Conservation (phyloP, 257 asterid species). For the Prunella vulgaris region DNA sequence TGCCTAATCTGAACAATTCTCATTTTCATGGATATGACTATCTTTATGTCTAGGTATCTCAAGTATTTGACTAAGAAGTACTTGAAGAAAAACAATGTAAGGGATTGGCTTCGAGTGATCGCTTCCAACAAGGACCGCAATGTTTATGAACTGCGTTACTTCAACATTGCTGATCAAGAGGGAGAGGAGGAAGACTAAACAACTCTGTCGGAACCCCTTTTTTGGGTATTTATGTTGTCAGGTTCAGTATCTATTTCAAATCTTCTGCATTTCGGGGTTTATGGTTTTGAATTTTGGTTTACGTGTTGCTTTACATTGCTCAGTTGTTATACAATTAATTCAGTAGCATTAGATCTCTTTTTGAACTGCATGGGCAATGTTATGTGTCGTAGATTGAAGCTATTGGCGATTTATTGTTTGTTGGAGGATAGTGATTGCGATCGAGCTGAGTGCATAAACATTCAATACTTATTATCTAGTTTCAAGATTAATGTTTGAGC, state of each 20-base stretch:
- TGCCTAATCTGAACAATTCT: background rate
- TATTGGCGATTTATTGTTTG: background rate
- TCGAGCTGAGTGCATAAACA: background rate
- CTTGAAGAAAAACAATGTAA: constrained; percentile 74
- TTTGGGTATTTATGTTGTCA: constrained; percentile 21
- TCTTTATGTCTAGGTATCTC: constrained; percentile 43
- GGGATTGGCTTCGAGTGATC: constrained; percentile 87
- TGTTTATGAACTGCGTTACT: constrained; percentile 69
- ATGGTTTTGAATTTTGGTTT: constrained; percentile 18
- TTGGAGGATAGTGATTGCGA: background rate
- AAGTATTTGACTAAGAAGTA: constrained; percentile 75
- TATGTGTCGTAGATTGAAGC: background rate
- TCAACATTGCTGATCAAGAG: constrained; percentile 82
- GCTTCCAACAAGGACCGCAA: constrained; percentile 74
- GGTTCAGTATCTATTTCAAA: background rate
- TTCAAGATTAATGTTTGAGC: no score
- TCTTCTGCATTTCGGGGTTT: constrained; percentile 5
- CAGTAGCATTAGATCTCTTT: background rate
- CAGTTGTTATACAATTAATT: background rate
- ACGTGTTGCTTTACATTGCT: constrained; percentile 7
- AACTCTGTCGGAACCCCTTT: constrained; percentile 10
- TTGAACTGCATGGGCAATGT: background rate
- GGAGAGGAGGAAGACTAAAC: constrained; percentile 57
- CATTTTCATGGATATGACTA: background rate
- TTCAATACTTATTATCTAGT: no score